phyloP scores from a whole-genome alignment of 2,329 filamentous ascomycete genomes.

The Alternaria sp. region DNA sequence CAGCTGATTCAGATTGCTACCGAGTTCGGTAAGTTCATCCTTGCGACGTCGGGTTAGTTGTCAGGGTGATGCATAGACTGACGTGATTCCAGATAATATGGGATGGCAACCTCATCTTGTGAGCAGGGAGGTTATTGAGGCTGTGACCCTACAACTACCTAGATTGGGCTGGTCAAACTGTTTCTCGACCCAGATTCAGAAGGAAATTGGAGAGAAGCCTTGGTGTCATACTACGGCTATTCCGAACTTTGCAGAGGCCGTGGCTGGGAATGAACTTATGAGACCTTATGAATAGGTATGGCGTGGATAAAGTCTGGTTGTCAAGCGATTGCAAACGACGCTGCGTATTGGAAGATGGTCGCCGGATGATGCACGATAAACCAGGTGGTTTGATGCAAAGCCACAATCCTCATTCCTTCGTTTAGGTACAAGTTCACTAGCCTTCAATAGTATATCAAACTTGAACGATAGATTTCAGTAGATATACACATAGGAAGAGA shows the following conservation, averaged over 20 bases:
- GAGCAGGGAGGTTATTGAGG: not conserved
- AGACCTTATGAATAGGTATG: not conserved
- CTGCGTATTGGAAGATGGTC: not conserved
- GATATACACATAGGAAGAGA: no score
- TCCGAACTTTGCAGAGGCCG: not conserved
- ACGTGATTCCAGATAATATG: conserved; percentile 5
- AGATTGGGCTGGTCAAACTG: conserved; percentile 5
- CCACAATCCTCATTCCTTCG: not conserved
- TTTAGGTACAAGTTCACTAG: no score
- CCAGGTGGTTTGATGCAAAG: not conserved
- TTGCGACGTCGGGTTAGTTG: no score
- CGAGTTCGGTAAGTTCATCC: conserved; percentile 4
- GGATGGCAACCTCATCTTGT: conserved; percentile 10
- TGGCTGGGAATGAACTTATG: conserved; percentile 8
- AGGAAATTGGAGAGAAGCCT: conserved; percentile 6
- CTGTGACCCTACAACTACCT: not conserved
- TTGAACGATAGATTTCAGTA: no score
- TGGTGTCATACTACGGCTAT: conserved; percentile 9
- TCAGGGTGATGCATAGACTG: not conserved
- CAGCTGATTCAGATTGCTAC: conserved; percentile 11
- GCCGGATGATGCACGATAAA: no score
- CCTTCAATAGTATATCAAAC: no score
- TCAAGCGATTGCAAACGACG: not conserved
- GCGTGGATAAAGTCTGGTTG: not conserved
- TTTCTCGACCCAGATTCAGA: conserved; percentile 1